phyloP scores from a whole-genome alignment of 2,329 filamentous ascomycete species.

The Dactylonectria estremocensis region DNA sequence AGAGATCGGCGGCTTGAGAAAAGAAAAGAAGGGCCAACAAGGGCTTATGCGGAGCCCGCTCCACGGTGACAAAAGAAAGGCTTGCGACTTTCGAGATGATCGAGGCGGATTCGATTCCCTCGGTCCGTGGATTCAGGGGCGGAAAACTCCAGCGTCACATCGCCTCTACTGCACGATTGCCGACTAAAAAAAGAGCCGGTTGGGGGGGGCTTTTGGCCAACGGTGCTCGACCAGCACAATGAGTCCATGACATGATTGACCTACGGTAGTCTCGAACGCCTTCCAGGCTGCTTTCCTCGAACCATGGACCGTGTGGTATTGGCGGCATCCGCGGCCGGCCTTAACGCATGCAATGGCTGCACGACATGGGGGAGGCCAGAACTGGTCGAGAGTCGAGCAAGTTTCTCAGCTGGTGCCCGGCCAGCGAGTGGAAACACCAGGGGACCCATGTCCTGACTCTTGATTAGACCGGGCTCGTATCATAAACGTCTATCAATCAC shows the following conservation, averaged over 20 bases:
- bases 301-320: not conserved
- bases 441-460: no score
- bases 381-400: not conserved
- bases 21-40: not conserved
- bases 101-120: not conserved
- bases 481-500: not conserved
- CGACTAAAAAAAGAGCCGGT: conserved; percentile 11
- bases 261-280: conserved; percentile 6
- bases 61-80: not conserved
- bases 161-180: conserved; percentile 12
- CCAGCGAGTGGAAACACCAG: not conserved
- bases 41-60: not conserved
- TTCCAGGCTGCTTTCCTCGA: not conserved
- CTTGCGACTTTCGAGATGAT: not conserved
- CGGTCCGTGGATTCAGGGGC: not conserved
- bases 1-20: not conserved
- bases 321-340: not conserved
- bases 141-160: not conserved
- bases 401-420: not conserved
- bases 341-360: not conserved
- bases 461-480: not conserved
- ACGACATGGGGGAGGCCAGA: no score
- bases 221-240: no score
- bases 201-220: not conserved
- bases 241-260: conserved; percentile 5